Evolutionary conservation across 176 grass and related monocot genomes (phyloP), one percentile per base, ranked within the genome.

Genomic region (Carex scoparia): DNA sequence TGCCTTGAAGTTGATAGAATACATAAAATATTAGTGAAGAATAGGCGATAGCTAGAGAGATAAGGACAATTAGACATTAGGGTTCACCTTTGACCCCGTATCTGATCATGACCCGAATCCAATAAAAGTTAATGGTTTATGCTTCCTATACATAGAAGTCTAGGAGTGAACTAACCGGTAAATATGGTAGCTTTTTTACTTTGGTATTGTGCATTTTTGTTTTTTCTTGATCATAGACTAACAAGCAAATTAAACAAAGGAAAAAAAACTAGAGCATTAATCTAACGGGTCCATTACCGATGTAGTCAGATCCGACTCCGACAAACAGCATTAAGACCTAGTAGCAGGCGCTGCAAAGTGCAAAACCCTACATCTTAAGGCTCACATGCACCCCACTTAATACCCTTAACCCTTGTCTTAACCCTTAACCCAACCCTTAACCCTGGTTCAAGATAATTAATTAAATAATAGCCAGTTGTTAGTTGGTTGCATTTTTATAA

Each of bases 1-100:
- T 81, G 62, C 76, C 65, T 81, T 31, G 73, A 81, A 61, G 75
- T 48, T 86, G 88, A 89, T 83, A 65, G 63, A 54, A 74, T 86
- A 9, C 79, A 83, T 89, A 89, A 89, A 86, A 77, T 86, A 89
- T 86, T 86, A 81, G 3, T 53, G n/a, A 73, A 30, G 61, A 66
- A 69, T 31, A 83, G 80, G 16, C 19, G n/a, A 65, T 51, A 31
- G 64, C 15, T 28, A 56, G 62, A 83, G 40, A 83, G 81, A 83
- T 51, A 66, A 83, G 81, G 13, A 49, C 81, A 64, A 64, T 62
- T 81, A 83, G 16, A 28, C 63, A 65, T 83, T 53, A 65, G 61
- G 42, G 38, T 64, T 81, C 56, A 63, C 46, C 33, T 83, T 67
- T 69, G 81, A 55, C 42, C 42, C 81, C n/a, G 9, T 27, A 67